Evolutionary conservation across 805 yeast species (phyloP), one percentile per base, ranked within the genome.

Genomic region (Metschnikowia santaceciliae): DNA sequence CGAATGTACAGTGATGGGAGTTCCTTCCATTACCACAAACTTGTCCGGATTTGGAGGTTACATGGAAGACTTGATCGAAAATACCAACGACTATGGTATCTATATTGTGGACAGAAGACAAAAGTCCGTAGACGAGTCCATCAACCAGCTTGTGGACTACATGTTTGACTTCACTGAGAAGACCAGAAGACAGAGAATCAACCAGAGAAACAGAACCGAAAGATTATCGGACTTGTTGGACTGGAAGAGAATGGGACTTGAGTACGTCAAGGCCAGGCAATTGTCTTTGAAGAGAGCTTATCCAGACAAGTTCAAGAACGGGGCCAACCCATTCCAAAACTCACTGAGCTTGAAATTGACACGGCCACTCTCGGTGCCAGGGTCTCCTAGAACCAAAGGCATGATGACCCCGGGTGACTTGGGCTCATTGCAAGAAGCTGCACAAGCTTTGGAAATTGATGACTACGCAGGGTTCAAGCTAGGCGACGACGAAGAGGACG

Each of bases 1-100:
- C 7, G 99, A 92, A 69, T 94, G 99, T 75, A 92, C 99, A 0
- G 99, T 94, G 22, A 92, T 92, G 99, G 99, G 99, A 50, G 96
- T 94, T 53, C 99, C 99, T 15, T 89, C 97, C 6, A 88, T 92
- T 63, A 92, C 99, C 10, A 92, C 99, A 39, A 92, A 92, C 67
- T 74, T 92, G 53, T 89, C 97, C 2, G 99, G 99, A 1, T 92
- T 92, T 66, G 99, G 99, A 46, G 95, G 98, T 58, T 92, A 92
- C 73, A 92, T 92, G 98, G 99, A 92, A 71, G 97, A 92, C 68
- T 77, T 92, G 56, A 92, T 92, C 67, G 97, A 92, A 66, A 88
- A 89, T 62, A 86, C 97, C 17, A 80, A 86, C 53, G 98, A 94
- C 71, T 94, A 94, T 64, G 99, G 99, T 65, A 94, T 92, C 63